These are phyloP conservation scores for Trichoderma citrinoviride DNA, from an alignment of 2,329 filamentous ascomycete species.

Conservation along the genomic window DNA sequence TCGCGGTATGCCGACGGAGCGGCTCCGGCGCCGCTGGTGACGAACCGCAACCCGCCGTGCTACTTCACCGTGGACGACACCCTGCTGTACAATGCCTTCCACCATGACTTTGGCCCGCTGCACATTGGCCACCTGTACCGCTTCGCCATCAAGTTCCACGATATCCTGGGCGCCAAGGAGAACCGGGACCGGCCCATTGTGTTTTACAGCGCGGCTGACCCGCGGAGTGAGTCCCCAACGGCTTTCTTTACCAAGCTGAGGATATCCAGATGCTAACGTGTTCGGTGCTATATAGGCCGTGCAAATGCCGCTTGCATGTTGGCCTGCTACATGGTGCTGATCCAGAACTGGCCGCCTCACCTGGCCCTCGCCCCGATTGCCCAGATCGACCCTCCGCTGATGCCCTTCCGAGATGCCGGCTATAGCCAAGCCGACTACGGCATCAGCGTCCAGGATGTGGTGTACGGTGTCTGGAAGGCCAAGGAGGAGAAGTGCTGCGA, in stretches of 20 bases:
- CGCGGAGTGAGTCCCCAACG: conserved; percentile 65
- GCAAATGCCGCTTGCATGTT: conserved; percentile 93
- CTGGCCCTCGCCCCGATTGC: conserved; percentile 92
- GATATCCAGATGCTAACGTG: neutral
- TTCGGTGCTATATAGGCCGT: conserved; percentile 55
- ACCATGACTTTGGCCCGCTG: conserved; percentile 95
- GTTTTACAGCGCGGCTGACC: conserved; percentile 92
- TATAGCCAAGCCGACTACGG: conserved; percentile 98
- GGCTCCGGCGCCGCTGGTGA: conserved; percentile 39
- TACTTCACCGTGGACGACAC: conserved; percentile 95
- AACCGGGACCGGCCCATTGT: conserved; percentile 89
- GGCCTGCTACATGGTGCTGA: conserved; percentile 97
- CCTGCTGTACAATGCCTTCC: conserved; percentile 95
- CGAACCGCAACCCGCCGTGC: conserved; percentile 59
- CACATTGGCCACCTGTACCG: conserved; percentile 97
- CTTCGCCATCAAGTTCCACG: conserved; percentile 93
- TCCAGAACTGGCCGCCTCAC: conserved; percentile 97
- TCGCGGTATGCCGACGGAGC: conserved; percentile 60
- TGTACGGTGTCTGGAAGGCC: conserved; percentile 98
- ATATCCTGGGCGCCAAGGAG: conserved; percentile 85
- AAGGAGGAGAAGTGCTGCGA: conserved; percentile 93
- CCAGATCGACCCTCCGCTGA: conserved; percentile 93
- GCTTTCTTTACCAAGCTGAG: neutral
- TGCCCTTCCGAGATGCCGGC: conserved; percentile 97
- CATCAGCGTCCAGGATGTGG: conserved; percentile 92